Conservation (phyloP, 1,139 yeast species). For the Saccharomyces hybrid region DNA sequence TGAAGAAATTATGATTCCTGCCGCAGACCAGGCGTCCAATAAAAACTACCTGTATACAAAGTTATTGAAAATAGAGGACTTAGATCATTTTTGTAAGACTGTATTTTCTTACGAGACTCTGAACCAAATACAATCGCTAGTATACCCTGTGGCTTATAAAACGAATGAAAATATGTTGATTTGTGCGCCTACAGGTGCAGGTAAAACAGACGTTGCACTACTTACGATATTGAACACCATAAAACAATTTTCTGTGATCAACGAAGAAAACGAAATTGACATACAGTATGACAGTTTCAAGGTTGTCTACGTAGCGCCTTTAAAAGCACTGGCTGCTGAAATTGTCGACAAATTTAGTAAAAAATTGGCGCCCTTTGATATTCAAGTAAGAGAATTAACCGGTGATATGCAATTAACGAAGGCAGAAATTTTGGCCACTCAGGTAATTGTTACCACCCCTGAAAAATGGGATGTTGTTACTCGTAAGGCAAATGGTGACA, state of each 20-base stretch:
- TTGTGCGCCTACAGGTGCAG: slow-evolving; percentile 99
- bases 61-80: slow-evolving; percentile 49
- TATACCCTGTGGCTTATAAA: slow-evolving; percentile 84
- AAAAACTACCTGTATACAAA: slow-evolving; percentile 45
- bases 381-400: slow-evolving; percentile 80
- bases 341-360: slow-evolving; percentile 82
- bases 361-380: slow-evolving; percentile 76
- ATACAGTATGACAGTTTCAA: slow-evolving; percentile 79
- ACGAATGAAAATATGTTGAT: slow-evolving; percentile 93
- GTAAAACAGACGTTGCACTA: slow-evolving; percentile 95
- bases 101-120: slow-evolving; percentile 75
- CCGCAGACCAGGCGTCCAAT: slow-evolving; percentile 40
- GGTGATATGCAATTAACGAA: slow-evolving; percentile 95
- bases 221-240: slow-evolving; percentile 74
- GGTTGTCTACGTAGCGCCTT: slow-evolving; percentile 89
- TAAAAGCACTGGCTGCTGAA: slow-evolving; percentile 95
- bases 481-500: slow-evolving; percentile 72
- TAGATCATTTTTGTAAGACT: slow-evolving; percentile 74
- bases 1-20: slow-evolving; percentile 82
- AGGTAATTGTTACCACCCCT: slow-evolving; percentile 91
- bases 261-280: slow-evolving; percentile 49
- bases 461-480: slow-evolving; percentile 99
- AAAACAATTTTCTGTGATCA: slow-evolving; percentile 44
- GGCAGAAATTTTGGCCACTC: slow-evolving; percentile 76
- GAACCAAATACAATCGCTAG: slow-evolving; percentile 86